A percentile compares a stretch with the other conserved stretches of the same genome.
These are phyloP conservation scores for Phlebiopsis gigantea DNA, from an alignment of 768 basidiomycete genomes.

Conservation along the genomic window DNA sequence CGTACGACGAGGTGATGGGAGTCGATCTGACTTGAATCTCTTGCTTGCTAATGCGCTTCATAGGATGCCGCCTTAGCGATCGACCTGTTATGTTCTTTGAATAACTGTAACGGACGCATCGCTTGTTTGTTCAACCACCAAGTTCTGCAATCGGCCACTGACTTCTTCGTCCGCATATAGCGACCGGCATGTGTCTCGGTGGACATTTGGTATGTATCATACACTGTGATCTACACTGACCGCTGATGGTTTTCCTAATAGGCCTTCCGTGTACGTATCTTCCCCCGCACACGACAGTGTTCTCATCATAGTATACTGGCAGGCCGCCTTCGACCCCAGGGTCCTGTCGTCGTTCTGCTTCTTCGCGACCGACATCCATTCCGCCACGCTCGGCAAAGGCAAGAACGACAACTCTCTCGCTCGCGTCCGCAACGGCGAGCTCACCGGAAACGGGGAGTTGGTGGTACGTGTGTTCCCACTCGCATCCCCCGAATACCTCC, in stretches of 20 bases:
- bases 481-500: background rate
- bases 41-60: background rate
- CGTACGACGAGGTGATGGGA: slow-evolving; percentile 74
- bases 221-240: background rate
- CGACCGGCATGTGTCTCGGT: slow-evolving; percentile 89
- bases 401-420: slow-evolving; percentile 78
- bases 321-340: slow-evolving; percentile 88
- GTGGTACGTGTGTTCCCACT: slow-evolving; percentile 48
- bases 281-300: background rate
- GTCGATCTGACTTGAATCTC: background rate
- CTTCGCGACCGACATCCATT: slow-evolving; percentile 93
- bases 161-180: slow-evolving; percentile 31
- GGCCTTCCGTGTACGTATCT: slow-evolving; percentile 45
- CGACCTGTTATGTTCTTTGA: slow-evolving; percentile 65
- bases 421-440: slow-evolving; percentile 67
- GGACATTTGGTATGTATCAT: slow-evolving; percentile 66
- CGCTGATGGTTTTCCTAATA: slow-evolving; percentile 32
- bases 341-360: slow-evolving; percentile 86
- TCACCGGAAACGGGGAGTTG: slow-evolving; percentile 77
- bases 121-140: slow-evolving; percentile 46
- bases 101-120: slow-evolving; percentile 89
- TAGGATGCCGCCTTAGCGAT: slow-evolving; percentile 78
- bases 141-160: background rate
- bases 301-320: background rate
- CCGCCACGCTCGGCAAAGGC: slow-evolving; percentile 79